Evolutionary conservation across 495 filamentous ascomycete genomes (phyloP), one percentile per base, ranked within the genome.

Genomic region (Penicillium silybi): DNA sequence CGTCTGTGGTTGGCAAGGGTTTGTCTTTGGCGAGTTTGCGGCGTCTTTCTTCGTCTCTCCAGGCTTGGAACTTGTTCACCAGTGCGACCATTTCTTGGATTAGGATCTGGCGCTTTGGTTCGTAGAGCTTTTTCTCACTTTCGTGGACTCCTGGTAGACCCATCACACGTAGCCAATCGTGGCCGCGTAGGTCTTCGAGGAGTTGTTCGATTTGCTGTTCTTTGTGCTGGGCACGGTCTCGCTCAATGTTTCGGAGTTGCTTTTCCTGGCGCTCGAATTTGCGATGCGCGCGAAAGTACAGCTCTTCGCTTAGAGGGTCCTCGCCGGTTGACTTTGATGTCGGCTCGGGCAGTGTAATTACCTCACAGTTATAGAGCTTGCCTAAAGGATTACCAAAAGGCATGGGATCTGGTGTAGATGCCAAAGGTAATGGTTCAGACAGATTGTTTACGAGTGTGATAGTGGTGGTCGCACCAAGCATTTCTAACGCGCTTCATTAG

Each of bases 141-240:
- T 95, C 92, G 8, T 90, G 90, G 19, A 91, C 81, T 10, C 88
- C 87, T 44, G 81, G 88, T 40, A 97, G 85, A n/a, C 93, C 93
- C 85, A 99, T 92, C 2, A 89, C 78, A 48, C 88, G 86, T 49
- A 97, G 74, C 93, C 93, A 99, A 63, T 97, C 93, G 34, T 83
- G 86, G n/a, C 92, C 84, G 62, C 87, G 85, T 4, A 99, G 79
- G 35, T 89, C 90, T 41, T 93, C 90, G 34, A 97, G 79, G 34
- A 96, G 75, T 7, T 91, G 80, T 46, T 93, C 88, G 34, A 97
- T 80, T 58, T 92, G 86, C 46, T 90, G 84, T 57, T 90, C 89
- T 62, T 97, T 90, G 76, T 97, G 91, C 69, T 92, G 88, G 2
- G 92, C 90, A 1, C 87, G 83, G 54, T 93, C 90, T 61, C 87